These are phyloP conservation scores for Tulasnella sp. DNA, from an alignment of 768 basidiomycete species.

Conservation along the genomic window DNA sequence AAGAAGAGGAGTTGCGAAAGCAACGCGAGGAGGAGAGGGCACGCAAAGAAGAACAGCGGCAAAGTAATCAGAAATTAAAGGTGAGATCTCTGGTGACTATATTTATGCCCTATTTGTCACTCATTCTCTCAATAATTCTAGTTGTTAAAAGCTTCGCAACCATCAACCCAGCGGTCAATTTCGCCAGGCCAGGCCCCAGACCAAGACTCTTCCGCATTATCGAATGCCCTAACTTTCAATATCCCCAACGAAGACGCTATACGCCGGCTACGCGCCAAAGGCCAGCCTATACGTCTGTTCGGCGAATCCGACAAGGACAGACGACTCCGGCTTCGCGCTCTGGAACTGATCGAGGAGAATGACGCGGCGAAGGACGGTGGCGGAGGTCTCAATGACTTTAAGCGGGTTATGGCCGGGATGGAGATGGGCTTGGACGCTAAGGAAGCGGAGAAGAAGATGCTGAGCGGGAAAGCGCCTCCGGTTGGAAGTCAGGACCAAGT, in stretches of 20 bases:
- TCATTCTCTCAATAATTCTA: background rate
- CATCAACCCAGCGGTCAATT: slow-evolving; percentile 2
- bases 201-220: slow-evolving; percentile 34
- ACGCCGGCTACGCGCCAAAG: slow-evolving; percentile 78
- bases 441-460: slow-evolving; percentile 62
- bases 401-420: slow-evolving; percentile 32
- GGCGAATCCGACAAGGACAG: slow-evolving; percentile 94
- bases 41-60: slow-evolving; percentile 25
- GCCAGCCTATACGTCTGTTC: slow-evolving; percentile 90
- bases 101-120: background rate
- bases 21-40: slow-evolving; percentile 34
- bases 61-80: slow-evolving; percentile 21
- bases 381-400: slow-evolving; percentile 87
- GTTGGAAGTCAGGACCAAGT: slow-evolving; percentile 26
- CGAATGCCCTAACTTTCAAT: slow-evolving; percentile 49
- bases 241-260: slow-evolving; percentile 90
- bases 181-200: slow-evolving; percentile 8
- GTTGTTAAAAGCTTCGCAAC: background rate
- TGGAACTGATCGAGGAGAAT: slow-evolving; percentile 92
- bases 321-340: slow-evolving; percentile 74
- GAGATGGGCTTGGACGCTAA: slow-evolving; percentile 59
- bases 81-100: no score
- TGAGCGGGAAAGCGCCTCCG: slow-evolving; percentile 53
- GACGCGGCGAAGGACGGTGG: slow-evolving; percentile 58
- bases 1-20: slow-evolving; percentile 57